Evolutionary conservation across 2,329 filamentous ascomycete species (phyloP), one percentile per base, ranked within the genome.

Genomic region (Calonectria henricotiae): DNA sequence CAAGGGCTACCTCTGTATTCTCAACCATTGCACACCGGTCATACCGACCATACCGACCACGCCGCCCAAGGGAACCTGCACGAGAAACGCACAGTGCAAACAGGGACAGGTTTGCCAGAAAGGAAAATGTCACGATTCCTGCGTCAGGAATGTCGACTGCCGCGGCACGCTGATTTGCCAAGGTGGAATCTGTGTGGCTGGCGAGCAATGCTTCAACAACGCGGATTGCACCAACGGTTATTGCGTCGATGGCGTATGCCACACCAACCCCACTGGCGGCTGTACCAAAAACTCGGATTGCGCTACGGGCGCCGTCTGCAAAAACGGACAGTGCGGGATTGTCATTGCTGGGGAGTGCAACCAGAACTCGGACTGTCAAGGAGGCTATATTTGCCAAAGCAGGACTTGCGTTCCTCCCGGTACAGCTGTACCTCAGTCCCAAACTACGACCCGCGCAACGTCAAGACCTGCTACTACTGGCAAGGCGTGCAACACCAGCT

Each of bases 1-100:
- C 8, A 65, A 43, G 4, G 46, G 11, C 2, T 58, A 75, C n/a
- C 35, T 73, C 7, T 76, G 74, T 9, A 32, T 76, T 9, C 62
- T 72, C 11, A 68, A 71, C 23, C 39, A 66, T 3, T 76, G 74
- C 37, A 73, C 69, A 7, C 32, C 58, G 17, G 65, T 46, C 30
- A 35, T 13, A 3, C 51, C 51, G 35, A 58, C 51, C 1, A 58
- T 30, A 12, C 51, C 51, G 1, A 55, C 51, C 5, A 55, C n/a
- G 7, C 51, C 51, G 1, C 47, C 47, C 25, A 3, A 23, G 27
- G 47, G 47, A 30, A 51, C 47, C 4, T 51, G 47, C 47, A 30
- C 3, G 4, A 51, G 15, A 15, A 20, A 51, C 27, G 3, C 15
- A 17, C 47, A 51, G 47, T 51, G 47, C 4, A 51, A 51, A 23